These are phyloP conservation scores for Lentinula raphanica DNA, from an alignment of 768 basidiomycete species.

Conservation along the genomic window DNA sequence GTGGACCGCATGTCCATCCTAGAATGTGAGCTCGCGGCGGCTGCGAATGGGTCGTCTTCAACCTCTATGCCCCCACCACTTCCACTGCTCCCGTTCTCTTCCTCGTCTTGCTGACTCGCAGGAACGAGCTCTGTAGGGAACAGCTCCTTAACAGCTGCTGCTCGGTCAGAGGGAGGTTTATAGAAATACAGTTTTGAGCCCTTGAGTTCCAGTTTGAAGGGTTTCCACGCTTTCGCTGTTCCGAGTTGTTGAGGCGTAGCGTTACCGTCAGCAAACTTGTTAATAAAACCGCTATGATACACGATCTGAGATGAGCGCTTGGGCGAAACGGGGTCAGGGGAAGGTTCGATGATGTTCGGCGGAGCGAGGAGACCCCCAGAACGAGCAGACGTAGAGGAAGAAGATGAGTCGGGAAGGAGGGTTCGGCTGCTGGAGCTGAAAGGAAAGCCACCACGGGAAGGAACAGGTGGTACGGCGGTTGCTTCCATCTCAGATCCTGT, in stretches of 20 bases:
- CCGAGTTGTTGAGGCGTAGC: constrained; percentile 28
- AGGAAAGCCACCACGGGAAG: neutral
- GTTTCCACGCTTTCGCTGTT: constrained; percentile 76
- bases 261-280: constrained; percentile 50
- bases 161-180: constrained; percentile 72
- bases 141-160: constrained; percentile 59
- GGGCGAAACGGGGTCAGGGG: constrained; percentile 19
- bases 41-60: constrained; percentile 5
- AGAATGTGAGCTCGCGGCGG: neutral
- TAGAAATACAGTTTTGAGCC: constrained; percentile 85
- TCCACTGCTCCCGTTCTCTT: constrained; percentile 15
- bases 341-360: constrained; percentile 42
- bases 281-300: constrained; percentile 70
- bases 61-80: constrained; percentile 18
- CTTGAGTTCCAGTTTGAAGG: constrained; percentile 77
- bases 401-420: neutral
- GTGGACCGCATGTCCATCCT: constrained; percentile 16
- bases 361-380: constrained; percentile 41
- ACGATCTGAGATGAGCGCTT: constrained; percentile 77
- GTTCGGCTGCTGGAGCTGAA: neutral
- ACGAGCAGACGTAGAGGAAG: constrained; percentile 7
- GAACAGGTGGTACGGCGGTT: constrained; percentile 9
- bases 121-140: constrained; percentile 67
- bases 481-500: constrained; percentile 35
- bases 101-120: constrained; percentile 46